These are phyloP conservation scores for Leishmania major DNA, from an alignment of 208 protist genomes.

Conservation along the genomic window DNA sequence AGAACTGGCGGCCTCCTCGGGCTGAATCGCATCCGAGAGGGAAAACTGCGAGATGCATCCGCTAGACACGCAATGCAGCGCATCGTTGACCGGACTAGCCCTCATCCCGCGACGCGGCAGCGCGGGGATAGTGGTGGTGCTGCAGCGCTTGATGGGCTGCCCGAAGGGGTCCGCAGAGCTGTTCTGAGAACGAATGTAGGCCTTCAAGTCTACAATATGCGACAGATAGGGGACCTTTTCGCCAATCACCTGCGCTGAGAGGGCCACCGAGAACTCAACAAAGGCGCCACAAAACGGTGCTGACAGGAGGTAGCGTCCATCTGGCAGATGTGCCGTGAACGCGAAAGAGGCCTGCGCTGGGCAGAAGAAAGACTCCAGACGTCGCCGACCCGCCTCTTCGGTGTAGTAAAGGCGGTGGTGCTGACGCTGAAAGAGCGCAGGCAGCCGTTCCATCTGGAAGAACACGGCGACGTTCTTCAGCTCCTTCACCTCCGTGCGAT, in stretches of 20 bases:
- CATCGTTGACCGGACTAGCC: background rate
- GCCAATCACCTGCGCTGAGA: conserved; percentile 49
- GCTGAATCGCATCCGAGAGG: background rate
- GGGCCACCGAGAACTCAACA: conserved; percentile 60
- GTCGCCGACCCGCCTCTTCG: conserved; percentile 48
- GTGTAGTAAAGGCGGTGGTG: conserved; percentile 81
- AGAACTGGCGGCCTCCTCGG: background rate
- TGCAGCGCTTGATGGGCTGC: conserved; percentile 25
- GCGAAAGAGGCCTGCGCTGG: conserved; percentile 61
- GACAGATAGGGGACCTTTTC: conserved; percentile 38
- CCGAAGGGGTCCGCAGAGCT: conserved; percentile 30
- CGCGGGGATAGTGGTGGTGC: conserved; percentile 14
- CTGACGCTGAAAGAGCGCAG: conserved; percentile 41
- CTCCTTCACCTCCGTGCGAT: conserved; percentile 55
- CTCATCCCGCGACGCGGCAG: conserved; percentile 12
- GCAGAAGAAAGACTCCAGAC: conserved; percentile 75
- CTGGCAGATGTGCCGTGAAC: conserved; percentile 52
- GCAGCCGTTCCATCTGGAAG: conserved; percentile 56
- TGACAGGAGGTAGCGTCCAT: conserved; percentile 64
- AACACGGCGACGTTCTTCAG: conserved; percentile 67
- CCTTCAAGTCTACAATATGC: conserved; percentile 42
- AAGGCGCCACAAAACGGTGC: conserved; percentile 63
- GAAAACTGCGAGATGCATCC: background rate
- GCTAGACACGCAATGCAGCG: conserved; percentile 3
- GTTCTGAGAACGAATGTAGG: conserved; percentile 36